These are phyloP conservation scores for Malbranchea cinnamomea DNA, from an alignment of 2,329 filamentous ascomycete species.

Conservation along the genomic window DNA sequence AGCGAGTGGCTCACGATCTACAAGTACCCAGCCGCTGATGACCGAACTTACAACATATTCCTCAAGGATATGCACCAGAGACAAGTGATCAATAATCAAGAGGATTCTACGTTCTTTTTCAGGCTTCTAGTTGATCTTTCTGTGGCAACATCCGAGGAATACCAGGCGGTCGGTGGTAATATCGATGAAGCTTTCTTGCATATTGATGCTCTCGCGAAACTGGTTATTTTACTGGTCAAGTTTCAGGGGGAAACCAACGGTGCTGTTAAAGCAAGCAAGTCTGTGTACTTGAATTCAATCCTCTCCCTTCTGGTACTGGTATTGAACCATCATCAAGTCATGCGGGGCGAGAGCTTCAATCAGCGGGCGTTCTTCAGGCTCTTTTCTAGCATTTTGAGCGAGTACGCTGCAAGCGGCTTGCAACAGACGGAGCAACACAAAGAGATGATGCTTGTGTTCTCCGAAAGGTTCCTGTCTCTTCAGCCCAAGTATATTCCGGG, in stretches of 20 bases:
- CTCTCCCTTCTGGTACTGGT: constrained; percentile 66
- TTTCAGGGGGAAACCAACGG: constrained; percentile 50
- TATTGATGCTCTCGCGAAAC: constrained; percentile 67
- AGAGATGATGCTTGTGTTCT: constrained; percentile 57
- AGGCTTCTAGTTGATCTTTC: constrained; percentile 68
- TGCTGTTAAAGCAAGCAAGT: constrained; percentile 46
- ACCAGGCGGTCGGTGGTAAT: constrained; percentile 45
- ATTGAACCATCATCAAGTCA: constrained; percentile 71
- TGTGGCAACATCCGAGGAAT: constrained; percentile 60
- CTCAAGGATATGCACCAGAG: constrained; percentile 68
- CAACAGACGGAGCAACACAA: constrained; percentile 47
- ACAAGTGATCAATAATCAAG: constrained; percentile 55
- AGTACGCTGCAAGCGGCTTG: constrained; percentile 47
- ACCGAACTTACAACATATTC: constrained; percentile 59
- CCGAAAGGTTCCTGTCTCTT: constrained; percentile 54
- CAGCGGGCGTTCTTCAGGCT: constrained; percentile 84
- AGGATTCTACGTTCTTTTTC: constrained; percentile 67
- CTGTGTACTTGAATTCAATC: constrained; percentile 61
- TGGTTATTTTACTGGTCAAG: constrained; percentile 61
- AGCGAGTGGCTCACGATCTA: constrained; percentile 84
- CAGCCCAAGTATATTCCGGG: constrained; percentile 64
- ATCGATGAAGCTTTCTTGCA: constrained; percentile 46
- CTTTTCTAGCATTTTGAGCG: constrained; percentile 68
- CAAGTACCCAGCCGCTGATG: constrained; percentile 60
- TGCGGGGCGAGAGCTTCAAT: constrained; percentile 66